phyloP scores from a whole-genome alignment of 148 eudicot species.

The Vaccinium corymbosum region DNA sequence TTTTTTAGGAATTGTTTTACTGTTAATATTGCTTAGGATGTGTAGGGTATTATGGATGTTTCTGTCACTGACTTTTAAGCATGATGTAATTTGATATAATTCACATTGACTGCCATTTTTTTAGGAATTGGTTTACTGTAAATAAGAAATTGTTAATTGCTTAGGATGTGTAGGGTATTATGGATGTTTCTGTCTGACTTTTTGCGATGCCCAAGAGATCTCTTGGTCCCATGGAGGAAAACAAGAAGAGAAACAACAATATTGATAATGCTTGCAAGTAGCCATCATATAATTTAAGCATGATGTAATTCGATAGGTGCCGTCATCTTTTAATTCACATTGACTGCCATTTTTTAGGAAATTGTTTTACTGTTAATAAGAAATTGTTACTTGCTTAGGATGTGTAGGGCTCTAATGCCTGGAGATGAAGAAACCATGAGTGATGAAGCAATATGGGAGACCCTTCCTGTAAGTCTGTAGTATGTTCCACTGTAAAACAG shows the following conservation, averaged over 20 bases:
- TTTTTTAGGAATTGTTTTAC: not conserved
- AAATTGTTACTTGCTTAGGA: slow-evolving; percentile 22
- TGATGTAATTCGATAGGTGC: not conserved
- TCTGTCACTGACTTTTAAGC: not conserved
- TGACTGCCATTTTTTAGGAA: not conserved
- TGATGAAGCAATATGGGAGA: slow-evolving; percentile 44
- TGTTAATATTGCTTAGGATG: slow-evolving; percentile 25
- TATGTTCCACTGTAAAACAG: not conserved
- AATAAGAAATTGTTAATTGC: not conserved
- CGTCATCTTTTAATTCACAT: no score
- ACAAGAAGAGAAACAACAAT: not conserved
- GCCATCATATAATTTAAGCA: not conserved
- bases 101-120: no score
- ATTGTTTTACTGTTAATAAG: not conserved
- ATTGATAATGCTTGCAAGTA: not conserved
- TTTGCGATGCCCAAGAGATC: no score
- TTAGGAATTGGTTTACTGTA: not conserved
- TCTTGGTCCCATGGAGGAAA: no score
- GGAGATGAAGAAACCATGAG: slow-evolving; percentile 38
- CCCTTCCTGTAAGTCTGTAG: slow-evolving; percentile 42
- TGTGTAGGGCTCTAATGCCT: slow-evolving; percentile 47
- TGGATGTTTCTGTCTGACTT: no score
- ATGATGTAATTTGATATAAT: not conserved
- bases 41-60: slow-evolving; percentile 22
- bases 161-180: slow-evolving; percentile 35